Evolutionary conservation across 441 rosid genomes (phyloP).

Genomic region (Pelargonium citronellum): DNA sequence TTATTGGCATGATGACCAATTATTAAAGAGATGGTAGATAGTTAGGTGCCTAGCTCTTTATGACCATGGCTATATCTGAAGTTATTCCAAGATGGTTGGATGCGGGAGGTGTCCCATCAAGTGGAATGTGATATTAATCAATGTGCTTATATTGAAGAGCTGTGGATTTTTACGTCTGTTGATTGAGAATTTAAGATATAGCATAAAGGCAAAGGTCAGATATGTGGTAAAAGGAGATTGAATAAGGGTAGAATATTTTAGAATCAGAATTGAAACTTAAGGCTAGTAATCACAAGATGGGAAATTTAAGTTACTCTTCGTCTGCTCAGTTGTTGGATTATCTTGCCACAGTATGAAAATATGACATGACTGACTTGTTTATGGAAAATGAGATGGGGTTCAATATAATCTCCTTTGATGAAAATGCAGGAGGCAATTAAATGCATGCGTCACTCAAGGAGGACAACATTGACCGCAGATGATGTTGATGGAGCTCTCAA

Average conservation of each 20-base stretch:
- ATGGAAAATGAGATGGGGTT: conserved; percentile 5
- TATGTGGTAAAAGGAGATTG: background rate
- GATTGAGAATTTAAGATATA: no score
- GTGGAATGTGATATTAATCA: no score
- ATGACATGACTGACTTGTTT: background rate
- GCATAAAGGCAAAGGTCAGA: background rate
- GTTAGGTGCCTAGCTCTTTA: background rate
- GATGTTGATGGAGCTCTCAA: conserved; percentile 84
- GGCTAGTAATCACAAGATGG: background rate
- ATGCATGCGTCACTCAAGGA: conserved; percentile 89
- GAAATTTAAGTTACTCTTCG: background rate
- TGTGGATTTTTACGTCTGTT: no score
- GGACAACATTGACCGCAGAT: conserved; percentile 56
- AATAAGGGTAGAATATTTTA: background rate
- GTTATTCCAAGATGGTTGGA: background rate
- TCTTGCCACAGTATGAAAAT: background rate
- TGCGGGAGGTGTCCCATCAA: background rate
- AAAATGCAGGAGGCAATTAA: conserved; percentile 69
- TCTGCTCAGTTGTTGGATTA: background rate
- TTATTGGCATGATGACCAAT: no score
- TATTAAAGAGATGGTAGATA: background rate
- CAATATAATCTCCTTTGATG: conserved; percentile 15
- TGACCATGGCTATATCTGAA: background rate
- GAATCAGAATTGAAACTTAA: background rate
- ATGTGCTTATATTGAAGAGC: no score